Evolutionary conservation across 164 flowering plant genomes (phyloP).

Genomic region (Chimonanthus salicifolius): DNA sequence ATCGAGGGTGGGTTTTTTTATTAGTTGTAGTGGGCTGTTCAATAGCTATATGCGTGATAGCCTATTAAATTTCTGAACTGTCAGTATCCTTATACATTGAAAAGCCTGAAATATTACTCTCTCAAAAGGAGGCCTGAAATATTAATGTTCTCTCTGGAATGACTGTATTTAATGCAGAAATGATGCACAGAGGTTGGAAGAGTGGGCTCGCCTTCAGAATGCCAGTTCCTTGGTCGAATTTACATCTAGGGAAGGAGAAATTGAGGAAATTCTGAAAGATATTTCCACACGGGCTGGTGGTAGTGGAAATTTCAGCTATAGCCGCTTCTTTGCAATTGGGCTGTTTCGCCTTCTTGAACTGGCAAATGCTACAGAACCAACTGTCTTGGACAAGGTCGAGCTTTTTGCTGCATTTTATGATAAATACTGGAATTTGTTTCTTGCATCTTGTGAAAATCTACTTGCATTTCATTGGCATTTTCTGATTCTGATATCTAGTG

Average conservation of each 20-base stretch:
- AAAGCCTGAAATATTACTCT: not conserved
- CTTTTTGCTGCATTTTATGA: constrained; percentile 3
- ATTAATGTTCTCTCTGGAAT: constrained; percentile 1
- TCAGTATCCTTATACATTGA: not conserved
- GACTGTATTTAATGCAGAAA: constrained; percentile 31
- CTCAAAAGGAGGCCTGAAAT: not conserved
- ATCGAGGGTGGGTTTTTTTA: not conserved
- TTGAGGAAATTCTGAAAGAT: constrained; percentile 71
- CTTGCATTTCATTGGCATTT: no score
- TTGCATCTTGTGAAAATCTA: no score
- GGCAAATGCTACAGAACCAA: constrained; percentile 81
- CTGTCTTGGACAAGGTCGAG: constrained; percentile 78
- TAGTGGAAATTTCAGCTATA: constrained; percentile 74
- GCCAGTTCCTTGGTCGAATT: constrained; percentile 64
- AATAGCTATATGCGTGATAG: not conserved
- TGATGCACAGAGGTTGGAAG: constrained; percentile 89
- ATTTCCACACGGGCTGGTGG: constrained; percentile 76
- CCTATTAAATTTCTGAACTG: not conserved
- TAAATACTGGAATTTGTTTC: no score
- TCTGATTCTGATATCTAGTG: no score
- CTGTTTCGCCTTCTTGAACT: constrained; percentile 91
- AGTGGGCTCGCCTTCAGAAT: constrained; percentile 84
- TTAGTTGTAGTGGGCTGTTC: not conserved
- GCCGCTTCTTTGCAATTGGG: constrained; percentile 94
- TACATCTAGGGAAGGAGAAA: constrained; percentile 81